Evolutionary conservation across 2,329 filamentous ascomycete genomes (phyloP).

Genomic region (Epichloe glyceriae): DNA sequence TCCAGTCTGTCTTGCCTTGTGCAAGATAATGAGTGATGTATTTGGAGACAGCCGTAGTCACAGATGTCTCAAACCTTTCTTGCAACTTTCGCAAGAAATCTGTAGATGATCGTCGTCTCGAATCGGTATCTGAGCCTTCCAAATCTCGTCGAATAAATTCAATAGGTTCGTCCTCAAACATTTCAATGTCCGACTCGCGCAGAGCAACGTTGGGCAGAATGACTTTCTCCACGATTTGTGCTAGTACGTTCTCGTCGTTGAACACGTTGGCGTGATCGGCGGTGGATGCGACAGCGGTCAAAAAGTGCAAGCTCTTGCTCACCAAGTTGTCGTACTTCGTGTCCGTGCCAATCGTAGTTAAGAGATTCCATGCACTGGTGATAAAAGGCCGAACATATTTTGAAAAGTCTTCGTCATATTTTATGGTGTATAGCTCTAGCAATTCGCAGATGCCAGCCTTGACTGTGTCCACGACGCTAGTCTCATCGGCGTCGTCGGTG

Average conservation of each 20-base stretch:
- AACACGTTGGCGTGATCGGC: constrained; percentile 70
- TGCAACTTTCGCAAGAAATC: constrained; percentile 86
- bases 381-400: constrained; percentile 72
- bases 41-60: constrained; percentile 74
- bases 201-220: constrained; percentile 86
- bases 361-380: constrained; percentile 76
- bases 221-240: constrained; percentile 89
- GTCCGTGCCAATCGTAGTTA: constrained; percentile 75
- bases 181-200: constrained; percentile 84
- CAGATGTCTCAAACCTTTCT: constrained; percentile 72
- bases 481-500: constrained; percentile 81
- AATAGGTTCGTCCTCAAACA: constrained; percentile 97
- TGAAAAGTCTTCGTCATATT: constrained; percentile 91
- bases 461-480: constrained; percentile 70
- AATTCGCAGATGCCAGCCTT: constrained; percentile 91
- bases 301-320: constrained; percentile 86
- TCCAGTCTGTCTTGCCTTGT: constrained; percentile 77
- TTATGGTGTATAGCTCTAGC: constrained; percentile 79
- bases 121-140: constrained; percentile 93
- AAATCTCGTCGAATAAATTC: constrained; percentile 93
- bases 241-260: constrained; percentile 66
- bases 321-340: constrained; percentile 91
- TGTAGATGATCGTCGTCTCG: constrained; percentile 78
- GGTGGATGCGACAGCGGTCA: constrained; percentile 77
- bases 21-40: constrained; percentile 82